These are phyloP conservation scores for Epichloe amarillans DNA, from an alignment of 2,329 filamentous ascomycete genomes.

Conservation along the genomic window DNA sequence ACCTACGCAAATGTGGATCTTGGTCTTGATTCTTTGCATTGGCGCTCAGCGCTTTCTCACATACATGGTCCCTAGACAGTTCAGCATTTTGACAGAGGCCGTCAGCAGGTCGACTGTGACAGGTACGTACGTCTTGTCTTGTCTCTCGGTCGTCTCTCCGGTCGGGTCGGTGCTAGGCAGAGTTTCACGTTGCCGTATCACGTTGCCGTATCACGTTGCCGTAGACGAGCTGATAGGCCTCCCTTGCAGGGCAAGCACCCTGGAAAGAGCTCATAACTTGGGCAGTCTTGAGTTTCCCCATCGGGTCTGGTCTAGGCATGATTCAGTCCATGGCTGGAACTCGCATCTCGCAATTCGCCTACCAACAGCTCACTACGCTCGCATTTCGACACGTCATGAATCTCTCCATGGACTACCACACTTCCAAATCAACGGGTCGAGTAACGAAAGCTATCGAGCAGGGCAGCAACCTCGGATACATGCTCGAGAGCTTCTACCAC, in stretches of 20 bases:
- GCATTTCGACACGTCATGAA: slow-evolving; percentile 53
- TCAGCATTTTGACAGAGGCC: slow-evolving; percentile 13
- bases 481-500: slow-evolving; percentile 37
- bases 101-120: slow-evolving; percentile 7
- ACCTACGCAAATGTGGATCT: slow-evolving; percentile 13
- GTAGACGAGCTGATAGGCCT: neutral
- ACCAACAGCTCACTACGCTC: slow-evolving; percentile 36
- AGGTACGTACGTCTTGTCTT: slow-evolving; percentile 6
- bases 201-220: too few species aligned
- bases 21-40: slow-evolving; percentile 11
- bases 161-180: neutral
- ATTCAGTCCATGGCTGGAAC: slow-evolving; percentile 9
- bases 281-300: slow-evolving; percentile 8
- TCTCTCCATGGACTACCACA: slow-evolving; percentile 56
- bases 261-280: slow-evolving; percentile 6
- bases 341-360: slow-evolving; percentile 18
- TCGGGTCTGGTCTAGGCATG: neutral
- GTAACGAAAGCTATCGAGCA: slow-evolving; percentile 49
- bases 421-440: slow-evolving; percentile 46
- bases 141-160: neutral
- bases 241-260: slow-evolving; percentile 2
- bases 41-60: slow-evolving; percentile 11
- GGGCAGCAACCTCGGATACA: slow-evolving; percentile 40
- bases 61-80: slow-evolving; percentile 14
- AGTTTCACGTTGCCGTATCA: too few species aligned